A percentile compares a stretch with the other conserved stretches of the same genome.
phyloP scores from a whole-genome alignment of 768 basidiomycete genomes.

The Cantharellus cinnabarinus region DNA sequence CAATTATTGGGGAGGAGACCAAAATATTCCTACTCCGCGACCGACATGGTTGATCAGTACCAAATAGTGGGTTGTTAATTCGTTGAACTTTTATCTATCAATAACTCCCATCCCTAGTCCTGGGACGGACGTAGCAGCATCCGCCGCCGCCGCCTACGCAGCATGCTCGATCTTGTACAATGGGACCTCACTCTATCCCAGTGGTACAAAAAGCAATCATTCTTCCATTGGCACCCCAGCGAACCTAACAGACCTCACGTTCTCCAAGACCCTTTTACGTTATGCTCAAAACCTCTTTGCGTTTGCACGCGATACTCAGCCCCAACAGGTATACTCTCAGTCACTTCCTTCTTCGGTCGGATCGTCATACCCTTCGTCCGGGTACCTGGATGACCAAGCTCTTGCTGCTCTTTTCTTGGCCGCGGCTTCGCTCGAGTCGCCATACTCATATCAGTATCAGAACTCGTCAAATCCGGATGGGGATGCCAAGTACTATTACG shows the following conservation, averaged over 20 bases:
- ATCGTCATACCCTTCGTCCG: conserved; percentile 46
- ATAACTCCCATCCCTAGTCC: conserved; percentile 23
- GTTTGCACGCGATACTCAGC: conserved; percentile 46
- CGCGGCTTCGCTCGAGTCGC: background rate
- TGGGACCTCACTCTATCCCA: conserved; percentile 25
- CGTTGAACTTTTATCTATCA: background rate
- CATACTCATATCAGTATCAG: conserved; percentile 30
- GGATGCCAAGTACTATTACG: background rate
- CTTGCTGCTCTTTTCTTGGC: conserved; percentile 62
- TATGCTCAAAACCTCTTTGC: conserved; percentile 60
- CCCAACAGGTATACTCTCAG: conserved; percentile 41
- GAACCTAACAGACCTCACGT: conserved; percentile 49
- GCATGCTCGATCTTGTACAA: conserved; percentile 70
- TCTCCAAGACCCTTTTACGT: conserved; percentile 42
- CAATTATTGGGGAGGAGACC: conserved; percentile 80
- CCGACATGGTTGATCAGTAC: conserved; percentile 61
- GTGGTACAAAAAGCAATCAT: background rate
- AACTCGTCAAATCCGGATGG: conserved; percentile 20
- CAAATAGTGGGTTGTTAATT: conserved; percentile 22
- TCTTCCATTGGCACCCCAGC: conserved; percentile 22
- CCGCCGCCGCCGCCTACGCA: conserved; percentile 70
- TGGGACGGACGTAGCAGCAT: conserved; percentile 78
- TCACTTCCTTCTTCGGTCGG: conserved; percentile 40
- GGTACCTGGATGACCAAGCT: conserved; percentile 51
- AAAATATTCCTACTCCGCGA: conserved; percentile 49